Evolutionary conservation across 176 grass and related monocot genomes (phyloP).

Genomic region (Saccharum officinarum): DNA sequence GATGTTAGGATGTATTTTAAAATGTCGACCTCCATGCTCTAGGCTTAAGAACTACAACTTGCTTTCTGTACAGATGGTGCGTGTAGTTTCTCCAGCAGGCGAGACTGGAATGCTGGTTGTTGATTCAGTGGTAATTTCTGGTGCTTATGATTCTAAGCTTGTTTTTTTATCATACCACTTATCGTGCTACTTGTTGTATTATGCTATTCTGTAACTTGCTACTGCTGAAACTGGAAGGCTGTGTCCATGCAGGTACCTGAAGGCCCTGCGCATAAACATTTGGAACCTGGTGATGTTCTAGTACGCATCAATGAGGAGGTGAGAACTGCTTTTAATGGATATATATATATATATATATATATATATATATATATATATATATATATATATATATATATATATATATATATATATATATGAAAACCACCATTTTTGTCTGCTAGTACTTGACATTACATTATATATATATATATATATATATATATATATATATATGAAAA

Average conservation of each 20-base stretch:
- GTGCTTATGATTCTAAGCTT: slow-evolving; percentile 30
- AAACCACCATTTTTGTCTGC: neutral
- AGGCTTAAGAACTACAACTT: slow-evolving; percentile 4
- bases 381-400: too few relatives aligned
- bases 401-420: slow-evolving; percentile 16
- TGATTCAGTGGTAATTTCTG: slow-evolving; percentile 89
- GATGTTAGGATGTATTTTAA: slow-evolving; percentile 20
- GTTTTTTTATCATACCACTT: slow-evolving; percentile 12
- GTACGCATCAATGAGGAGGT: slow-evolving; percentile 84
- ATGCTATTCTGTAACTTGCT: slow-evolving; percentile 9
- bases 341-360: slow-evolving; percentile 16
- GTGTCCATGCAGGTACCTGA: slow-evolving; percentile 78
- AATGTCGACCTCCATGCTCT: slow-evolving; percentile 10
- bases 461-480: slow-evolving; percentile 7
- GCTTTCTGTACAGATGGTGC: slow-evolving; percentile 65
- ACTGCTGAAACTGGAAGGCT: slow-evolving; percentile 14
- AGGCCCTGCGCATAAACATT: slow-evolving; percentile 85
- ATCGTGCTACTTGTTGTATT: slow-evolving; percentile 9
- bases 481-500: slow-evolving; percentile 19
- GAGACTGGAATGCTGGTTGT: slow-evolving; percentile 99
- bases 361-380: slow-evolving; percentile 7
- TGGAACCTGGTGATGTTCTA: slow-evolving; percentile 97
- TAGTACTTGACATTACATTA: neutral
- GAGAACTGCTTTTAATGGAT: slow-evolving; percentile 24
- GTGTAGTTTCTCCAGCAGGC: slow-evolving; percentile 65